These are phyloP conservation scores for Paxillus involutus DNA, from an alignment of 768 basidiomycete genomes.

Conservation along the genomic window DNA sequence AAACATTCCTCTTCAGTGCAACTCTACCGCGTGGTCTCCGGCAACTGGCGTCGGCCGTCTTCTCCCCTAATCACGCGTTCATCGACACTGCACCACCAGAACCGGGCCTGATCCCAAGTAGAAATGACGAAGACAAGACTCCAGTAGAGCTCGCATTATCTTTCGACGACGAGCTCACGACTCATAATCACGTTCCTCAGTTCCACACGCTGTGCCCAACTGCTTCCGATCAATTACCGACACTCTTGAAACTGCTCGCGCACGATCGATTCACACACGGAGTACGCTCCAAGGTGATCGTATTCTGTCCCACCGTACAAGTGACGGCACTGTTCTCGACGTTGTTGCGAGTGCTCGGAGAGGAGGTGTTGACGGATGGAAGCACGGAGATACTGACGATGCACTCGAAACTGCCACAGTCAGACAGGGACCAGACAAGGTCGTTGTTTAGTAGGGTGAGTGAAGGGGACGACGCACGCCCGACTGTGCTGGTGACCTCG, in stretches of 20 bases:
- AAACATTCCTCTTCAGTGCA: slow-evolving; percentile 91
- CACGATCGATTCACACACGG: slow-evolving; percentile 83
- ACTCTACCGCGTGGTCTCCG: slow-evolving; percentile 75
- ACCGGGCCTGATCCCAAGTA: slow-evolving; percentile 31
- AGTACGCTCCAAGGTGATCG: slow-evolving; percentile 66
- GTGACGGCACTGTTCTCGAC: slow-evolving; percentile 75
- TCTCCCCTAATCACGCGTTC: slow-evolving; percentile 63
- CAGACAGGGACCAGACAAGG: slow-evolving; percentile 27
- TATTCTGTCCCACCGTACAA: slow-evolving; percentile 87
- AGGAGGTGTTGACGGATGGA: slow-evolving; percentile 49
- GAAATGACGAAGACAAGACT: not conserved
- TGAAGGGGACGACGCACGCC: slow-evolving; percentile 29
- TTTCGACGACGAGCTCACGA: slow-evolving; percentile 36
- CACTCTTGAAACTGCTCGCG: slow-evolving; percentile 75
- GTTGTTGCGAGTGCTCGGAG: slow-evolving; percentile 52
- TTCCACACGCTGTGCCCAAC: slow-evolving; percentile 73
- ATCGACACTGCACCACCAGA: slow-evolving; percentile 71
- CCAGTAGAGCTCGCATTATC: not conserved
- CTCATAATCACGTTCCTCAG: slow-evolving; percentile 78
- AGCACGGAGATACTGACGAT: slow-evolving; percentile 72
- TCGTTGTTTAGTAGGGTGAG: slow-evolving; percentile 8
- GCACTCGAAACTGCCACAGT: slow-evolving; percentile 62
- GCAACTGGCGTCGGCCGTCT: slow-evolving; percentile 60
- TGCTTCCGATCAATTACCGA: slow-evolving; percentile 70
- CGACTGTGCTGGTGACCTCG: slow-evolving; percentile 75